phyloP scores from a whole-genome alignment of 2,329 filamentous ascomycete genomes.

The Exserohilum rostratum region DNA sequence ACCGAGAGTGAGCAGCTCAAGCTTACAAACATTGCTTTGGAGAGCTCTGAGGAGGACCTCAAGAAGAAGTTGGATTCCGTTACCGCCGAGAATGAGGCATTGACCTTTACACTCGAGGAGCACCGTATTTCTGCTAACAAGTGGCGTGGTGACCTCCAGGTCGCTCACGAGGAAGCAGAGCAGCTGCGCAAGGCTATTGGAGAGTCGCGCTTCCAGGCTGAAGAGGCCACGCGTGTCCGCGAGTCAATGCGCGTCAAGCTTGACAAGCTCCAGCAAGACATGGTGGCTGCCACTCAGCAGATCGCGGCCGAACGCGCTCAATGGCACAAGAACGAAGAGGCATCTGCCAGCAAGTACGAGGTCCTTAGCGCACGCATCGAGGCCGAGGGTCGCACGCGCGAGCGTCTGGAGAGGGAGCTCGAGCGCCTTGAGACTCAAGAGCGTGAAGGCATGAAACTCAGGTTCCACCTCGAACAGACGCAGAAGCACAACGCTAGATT shows the following conservation, averaged over 20 bases:
- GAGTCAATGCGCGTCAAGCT: slow-evolving; percentile 86
- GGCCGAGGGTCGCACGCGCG: slow-evolving; percentile 51
- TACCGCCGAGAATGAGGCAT: slow-evolving; percentile 64
- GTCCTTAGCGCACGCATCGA: slow-evolving; percentile 60
- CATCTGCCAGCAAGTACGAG: slow-evolving; percentile 61
- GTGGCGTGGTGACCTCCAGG: slow-evolving; percentile 64
- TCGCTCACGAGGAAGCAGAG: slow-evolving; percentile 61
- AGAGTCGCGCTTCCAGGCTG: slow-evolving; percentile 76
- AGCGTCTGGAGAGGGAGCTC: slow-evolving; percentile 55
- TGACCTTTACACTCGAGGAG: slow-evolving; percentile 67
- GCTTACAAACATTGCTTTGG: slow-evolving; percentile 38
- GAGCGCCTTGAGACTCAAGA: slow-evolving; percentile 62
- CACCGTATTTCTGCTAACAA: slow-evolving; percentile 66
- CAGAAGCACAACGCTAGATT: slow-evolving; percentile 68
- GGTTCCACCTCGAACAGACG: slow-evolving; percentile 71
- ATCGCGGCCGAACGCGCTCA: slow-evolving; percentile 81
- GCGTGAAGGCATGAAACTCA: slow-evolving; percentile 76
- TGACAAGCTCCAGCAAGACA: slow-evolving; percentile 83
- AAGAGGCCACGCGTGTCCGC: slow-evolving; percentile 83
- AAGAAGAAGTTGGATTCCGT: slow-evolving; percentile 60
- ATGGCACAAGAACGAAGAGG: slow-evolving; percentile 72
- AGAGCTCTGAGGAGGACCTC: slow-evolving; percentile 52
- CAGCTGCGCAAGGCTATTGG: slow-evolving; percentile 76
- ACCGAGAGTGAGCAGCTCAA: slow-evolving; percentile 66
- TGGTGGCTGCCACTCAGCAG: slow-evolving; percentile 77